A percentile compares a stretch with the other conserved stretches of the same genome.
phyloP scores from a whole-genome alignment of 768 basidiomycete genomes.

The Hortiboletus campestris region DNA sequence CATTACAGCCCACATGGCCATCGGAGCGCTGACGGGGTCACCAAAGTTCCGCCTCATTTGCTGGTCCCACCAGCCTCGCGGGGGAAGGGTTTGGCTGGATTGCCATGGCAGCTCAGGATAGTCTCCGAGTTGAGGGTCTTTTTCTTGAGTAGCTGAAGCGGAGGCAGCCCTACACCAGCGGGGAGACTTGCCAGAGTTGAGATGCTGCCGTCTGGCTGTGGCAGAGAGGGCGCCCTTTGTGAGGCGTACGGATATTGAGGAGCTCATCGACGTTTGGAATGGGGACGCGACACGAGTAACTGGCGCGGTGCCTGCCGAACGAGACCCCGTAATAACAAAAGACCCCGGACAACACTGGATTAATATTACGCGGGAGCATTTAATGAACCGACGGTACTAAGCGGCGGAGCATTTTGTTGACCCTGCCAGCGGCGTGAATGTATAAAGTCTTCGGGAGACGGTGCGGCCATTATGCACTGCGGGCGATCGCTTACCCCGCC shows the following conservation, averaged over 20 bases:
- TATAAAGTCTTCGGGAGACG: conserved; percentile 15
- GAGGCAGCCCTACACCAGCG: conserved; percentile 14
- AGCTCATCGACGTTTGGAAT: conserved; percentile 15
- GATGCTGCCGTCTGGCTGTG: background rate
- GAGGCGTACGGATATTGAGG: conserved; percentile 9
- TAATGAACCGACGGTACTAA: conserved; percentile 14
- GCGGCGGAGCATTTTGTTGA: conserved; percentile 16
- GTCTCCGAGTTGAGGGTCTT: conserved; percentile 67
- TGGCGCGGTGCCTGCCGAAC: background rate
- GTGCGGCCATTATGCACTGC: conserved; percentile 19
- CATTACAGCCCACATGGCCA: conserved; percentile 1
- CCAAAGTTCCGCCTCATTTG: conserved; percentile 80
- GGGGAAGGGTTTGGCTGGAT: conserved; percentile 60
- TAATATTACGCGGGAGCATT: background rate
- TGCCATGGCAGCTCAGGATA: conserved; percentile 72
- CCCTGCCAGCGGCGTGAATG: conserved; percentile 20
- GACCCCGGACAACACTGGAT: conserved; percentile 23
- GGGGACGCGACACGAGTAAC: conserved; percentile 2
- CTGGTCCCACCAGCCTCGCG: conserved; percentile 73
- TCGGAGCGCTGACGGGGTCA: conserved; percentile 55
- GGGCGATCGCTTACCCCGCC: conserved; percentile 21
- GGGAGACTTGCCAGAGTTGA: background rate
- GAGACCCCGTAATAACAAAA: conserved; percentile 19
- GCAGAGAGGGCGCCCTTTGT: conserved; percentile 11
- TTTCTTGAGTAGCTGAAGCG: conserved; percentile 30